Evolutionary conservation across 805 yeast species (phyloP), one percentile per base, ranked within the genome.

Genomic region (Wickerhamia fluorescens): DNA sequence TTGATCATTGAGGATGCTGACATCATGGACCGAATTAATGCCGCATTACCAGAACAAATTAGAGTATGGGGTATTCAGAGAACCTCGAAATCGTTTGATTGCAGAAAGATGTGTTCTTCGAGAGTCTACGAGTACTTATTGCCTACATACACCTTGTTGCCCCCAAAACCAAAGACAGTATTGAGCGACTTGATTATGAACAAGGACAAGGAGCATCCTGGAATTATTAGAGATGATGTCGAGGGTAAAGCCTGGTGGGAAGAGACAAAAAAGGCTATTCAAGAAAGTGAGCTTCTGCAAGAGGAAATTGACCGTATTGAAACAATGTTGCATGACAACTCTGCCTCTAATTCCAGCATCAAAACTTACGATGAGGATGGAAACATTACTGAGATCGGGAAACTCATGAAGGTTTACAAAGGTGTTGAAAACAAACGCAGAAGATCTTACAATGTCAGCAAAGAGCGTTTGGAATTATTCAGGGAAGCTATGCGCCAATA

Each of bases 61-160:
- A 69, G 95, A 39, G 70, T 92, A 8, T 92, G 97, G 97, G 96
- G 95, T 13, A 76, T 79, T 37, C 84, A 78, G 51, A 71, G 97
- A 45, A 81, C 84, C 7, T 88, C 88, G 53, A 84, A 86, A 47
- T 74, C 88, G 0, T 92, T 92, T 55, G 97, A 92, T 54, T 87
- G 96, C 57, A 71, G 97, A 42, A 87, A 85, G 52, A 74, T 87
- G 81, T 92, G 98, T 61, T 79, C 92, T 3, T 86, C 96, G n/a
- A 75, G 98, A 52, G 70, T 94, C 37, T 92, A 92, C 54, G 98
- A 92, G 61, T 92, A 92, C 51, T 58, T 92, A 45, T 68, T 92
- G 50, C 98, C 98, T 23, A 84, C 95, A 0, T 88, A 86, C 53
- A 75, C 95, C 2, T 73, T 92, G 38, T 61, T 92, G 33, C 92